phyloP scores from a whole-genome alignment of 257 asterid species.

The Anisodus tanguticus region DNA sequence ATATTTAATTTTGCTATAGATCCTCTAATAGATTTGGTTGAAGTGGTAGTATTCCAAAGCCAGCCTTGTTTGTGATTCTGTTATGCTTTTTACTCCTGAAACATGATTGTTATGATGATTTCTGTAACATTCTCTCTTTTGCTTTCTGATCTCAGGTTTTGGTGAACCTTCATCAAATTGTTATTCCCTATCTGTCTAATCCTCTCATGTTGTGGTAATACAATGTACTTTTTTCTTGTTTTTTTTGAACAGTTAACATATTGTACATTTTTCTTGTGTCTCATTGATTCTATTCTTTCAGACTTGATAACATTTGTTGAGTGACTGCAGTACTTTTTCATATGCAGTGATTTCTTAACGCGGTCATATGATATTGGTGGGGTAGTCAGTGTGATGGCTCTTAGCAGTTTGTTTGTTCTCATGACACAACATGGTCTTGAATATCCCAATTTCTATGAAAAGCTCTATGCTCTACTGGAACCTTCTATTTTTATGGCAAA shows the following conservation, averaged over 20 bases:
- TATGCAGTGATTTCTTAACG: conserved; percentile 92
- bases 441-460: conserved; percentile 87
- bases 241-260: conserved; percentile 29
- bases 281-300: conserved; percentile 30
- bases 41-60: conserved; percentile 20
- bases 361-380: conserved; percentile 95
- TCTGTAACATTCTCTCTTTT: conserved; percentile 29
- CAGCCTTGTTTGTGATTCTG: neutral
- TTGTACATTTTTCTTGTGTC: conserved; percentile 30
- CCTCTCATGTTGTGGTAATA: conserved; percentile 84
- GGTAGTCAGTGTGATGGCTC: conserved; percentile 95
- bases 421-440: conserved; percentile 97
- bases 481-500: conserved; percentile 89
- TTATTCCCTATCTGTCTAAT: conserved; percentile 79
- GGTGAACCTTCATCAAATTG: conserved; percentile 70
- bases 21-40: neutral
- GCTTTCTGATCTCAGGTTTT: conserved; percentile 64
- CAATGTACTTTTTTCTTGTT: conserved; percentile 32
- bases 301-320: neutral
- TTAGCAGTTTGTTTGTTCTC: conserved; percentile 81
- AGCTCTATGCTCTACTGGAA: conserved; percentile 85
- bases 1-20: neutral
- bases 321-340: conserved; percentile 15
- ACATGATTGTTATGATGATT: neutral
- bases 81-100: neutral